phyloP scores from a whole-genome alignment of 441 rosid genomes.

The Bruguiera hainesii region DNA sequence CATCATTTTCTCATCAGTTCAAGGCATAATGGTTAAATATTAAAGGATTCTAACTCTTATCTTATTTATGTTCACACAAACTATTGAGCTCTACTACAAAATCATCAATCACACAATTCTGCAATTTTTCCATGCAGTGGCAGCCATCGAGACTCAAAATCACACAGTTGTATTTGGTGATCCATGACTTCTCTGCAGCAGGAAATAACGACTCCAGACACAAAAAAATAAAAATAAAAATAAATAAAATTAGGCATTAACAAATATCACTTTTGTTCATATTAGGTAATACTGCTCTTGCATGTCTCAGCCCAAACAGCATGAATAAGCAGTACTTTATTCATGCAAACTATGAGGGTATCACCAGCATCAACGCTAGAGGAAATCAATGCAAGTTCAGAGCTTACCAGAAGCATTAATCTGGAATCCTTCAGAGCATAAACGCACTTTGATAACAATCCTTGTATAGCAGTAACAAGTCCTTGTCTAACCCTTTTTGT shows the following conservation, averaged over 20 bases:
- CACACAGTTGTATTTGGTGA: neutral
- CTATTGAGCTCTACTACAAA: neutral
- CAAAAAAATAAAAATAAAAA: too few relatives aligned
- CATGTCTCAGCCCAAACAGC: neutral
- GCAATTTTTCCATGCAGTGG: too few relatives aligned
- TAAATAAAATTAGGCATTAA: neutral
- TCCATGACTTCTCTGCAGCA: neutral
- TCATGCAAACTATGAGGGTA: neutral
- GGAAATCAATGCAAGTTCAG: constrained; percentile 11
- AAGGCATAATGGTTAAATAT: too few relatives aligned
- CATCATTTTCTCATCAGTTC: too few relatives aligned
- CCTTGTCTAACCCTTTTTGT: constrained; percentile 64
- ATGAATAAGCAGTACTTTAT: neutral
- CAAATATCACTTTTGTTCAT: neutral
- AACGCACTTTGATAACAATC: constrained; percentile 63
- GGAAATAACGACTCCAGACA: neutral
- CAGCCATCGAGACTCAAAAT: too few relatives aligned
- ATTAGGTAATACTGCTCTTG: neutral
- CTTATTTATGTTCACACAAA: neutral
- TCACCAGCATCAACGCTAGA: neutral
- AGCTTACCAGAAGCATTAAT: constrained; percentile 78
- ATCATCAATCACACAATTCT: neutral
- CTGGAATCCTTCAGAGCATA: constrained; percentile 61
- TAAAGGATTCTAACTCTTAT: neutral
- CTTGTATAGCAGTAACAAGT: constrained; percentile 66